Evolutionary conservation across 2,329 filamentous ascomycete genomes (phyloP).

Genomic region (Scortechinia acanthostroma): DNA sequence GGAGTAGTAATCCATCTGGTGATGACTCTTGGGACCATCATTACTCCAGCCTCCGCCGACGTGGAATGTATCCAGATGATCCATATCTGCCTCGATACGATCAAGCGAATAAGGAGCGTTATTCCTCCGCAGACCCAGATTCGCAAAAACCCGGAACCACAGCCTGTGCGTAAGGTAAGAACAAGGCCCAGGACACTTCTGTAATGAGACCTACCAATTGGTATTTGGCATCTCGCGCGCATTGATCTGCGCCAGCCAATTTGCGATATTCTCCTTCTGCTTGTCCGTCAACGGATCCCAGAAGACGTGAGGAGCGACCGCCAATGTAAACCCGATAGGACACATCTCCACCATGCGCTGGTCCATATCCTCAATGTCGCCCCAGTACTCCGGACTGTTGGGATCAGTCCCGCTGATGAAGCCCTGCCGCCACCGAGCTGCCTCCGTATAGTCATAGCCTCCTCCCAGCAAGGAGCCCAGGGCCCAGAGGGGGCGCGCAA

Average conservation of each 20-base stretch:
- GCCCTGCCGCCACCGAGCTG: too few relatives aligned
- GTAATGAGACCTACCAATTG: too few relatives aligned
- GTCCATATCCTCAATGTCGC: constrained; percentile 30
- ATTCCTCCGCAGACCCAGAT: constrained; percentile 31
- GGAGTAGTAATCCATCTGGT: constrained; percentile 41
- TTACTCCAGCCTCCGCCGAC: constrained; percentile 34
- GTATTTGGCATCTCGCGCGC: constrained; percentile 33
- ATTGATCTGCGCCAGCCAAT: constrained; percentile 33
- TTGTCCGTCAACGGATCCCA: constrained; percentile 13
- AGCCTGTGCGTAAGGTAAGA: too few relatives aligned
- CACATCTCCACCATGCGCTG: constrained; percentile 48
- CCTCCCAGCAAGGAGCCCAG: too few relatives aligned
- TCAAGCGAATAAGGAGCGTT: constrained; percentile 24
- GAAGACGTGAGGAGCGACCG: constrained; percentile 30
- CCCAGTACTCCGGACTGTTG: constrained; percentile 33
- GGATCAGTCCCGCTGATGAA: constrained; percentile 23
- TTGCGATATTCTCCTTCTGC: constrained; percentile 22
- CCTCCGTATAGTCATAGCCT: too few relatives aligned
- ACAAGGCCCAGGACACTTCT: too few relatives aligned
- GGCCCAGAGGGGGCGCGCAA: constrained; percentile 7
- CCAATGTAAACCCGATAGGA: constrained; percentile 36
- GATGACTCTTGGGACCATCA: constrained; percentile 33
- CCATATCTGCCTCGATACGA: constrained; percentile 31
- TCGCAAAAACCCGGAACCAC: constrained; percentile 42
- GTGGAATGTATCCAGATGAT: constrained; percentile 34